Evolutionary conservation across 2,329 filamentous ascomycete genomes (phyloP).

Genomic region (Apiospora malaysiana): DNA sequence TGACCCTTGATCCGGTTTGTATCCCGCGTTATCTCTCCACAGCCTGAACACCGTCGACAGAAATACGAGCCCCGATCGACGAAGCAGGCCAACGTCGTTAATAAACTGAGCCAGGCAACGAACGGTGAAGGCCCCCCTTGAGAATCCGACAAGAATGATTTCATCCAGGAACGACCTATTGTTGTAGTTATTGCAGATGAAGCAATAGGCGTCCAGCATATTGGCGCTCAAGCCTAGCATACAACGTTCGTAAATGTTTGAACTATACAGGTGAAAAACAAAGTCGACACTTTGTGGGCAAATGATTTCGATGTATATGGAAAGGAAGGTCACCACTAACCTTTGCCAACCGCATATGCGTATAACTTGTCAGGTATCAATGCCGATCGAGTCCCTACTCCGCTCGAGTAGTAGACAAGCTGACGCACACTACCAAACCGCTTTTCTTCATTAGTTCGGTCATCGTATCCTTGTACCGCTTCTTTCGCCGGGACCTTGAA

Average conservation of each 20-base stretch:
- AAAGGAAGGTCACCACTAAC: neutral
- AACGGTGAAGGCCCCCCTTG: slow-evolving; percentile 47
- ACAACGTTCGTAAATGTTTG: neutral
- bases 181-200: neutral
- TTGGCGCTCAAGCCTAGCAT: neutral
- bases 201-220: neutral
- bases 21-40: neutral
- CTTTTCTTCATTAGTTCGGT: slow-evolving; percentile 30
- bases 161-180: neutral
- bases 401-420: neutral
- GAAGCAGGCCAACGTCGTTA: slow-evolving; percentile 22
- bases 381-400: neutral
- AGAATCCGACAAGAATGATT: slow-evolving; percentile 46
- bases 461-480: neutral
- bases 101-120: slow-evolving; percentile 37
- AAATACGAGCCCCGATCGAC: neutral
- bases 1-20: neutral
- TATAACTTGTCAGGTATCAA: neutral
- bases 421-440: slow-evolving; percentile 24
- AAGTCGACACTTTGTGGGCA: too few species aligned
- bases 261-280: neutral
- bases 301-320: neutral
- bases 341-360: neutral
- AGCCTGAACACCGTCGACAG: neutral
- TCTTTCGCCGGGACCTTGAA: slow-evolving; percentile 20